phyloP scores from a whole-genome alignment of 148 eudicot genomes.

The Vaccinium vitisidaea region DNA sequence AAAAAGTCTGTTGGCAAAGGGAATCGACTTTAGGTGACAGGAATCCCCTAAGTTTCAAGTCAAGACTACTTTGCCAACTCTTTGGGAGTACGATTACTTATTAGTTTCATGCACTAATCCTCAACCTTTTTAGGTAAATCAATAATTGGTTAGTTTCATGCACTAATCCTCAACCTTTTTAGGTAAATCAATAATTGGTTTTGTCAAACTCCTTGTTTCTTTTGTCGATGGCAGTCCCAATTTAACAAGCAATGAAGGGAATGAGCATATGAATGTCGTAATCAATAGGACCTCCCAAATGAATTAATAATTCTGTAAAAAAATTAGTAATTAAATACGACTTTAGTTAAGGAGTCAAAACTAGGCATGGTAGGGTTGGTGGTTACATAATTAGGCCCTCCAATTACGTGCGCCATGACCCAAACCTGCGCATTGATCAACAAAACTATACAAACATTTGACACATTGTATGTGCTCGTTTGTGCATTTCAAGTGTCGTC shows the following conservation, averaged over 20 bases:
- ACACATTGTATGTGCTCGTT: no score
- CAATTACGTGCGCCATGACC: slow-evolving; percentile 11
- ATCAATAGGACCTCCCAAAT: background rate
- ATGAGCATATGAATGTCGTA: background rate
- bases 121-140: background rate
- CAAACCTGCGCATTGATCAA: background rate
- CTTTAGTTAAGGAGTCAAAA: slow-evolving; percentile 10
- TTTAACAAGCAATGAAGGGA: background rate
- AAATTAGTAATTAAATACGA: background rate
- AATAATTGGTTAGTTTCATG: background rate
- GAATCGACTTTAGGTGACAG: no score
- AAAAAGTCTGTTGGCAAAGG: no score
- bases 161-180: background rate
- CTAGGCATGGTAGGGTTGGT: slow-evolving; percentile 9
- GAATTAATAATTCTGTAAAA: background rate
- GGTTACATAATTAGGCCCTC: background rate
- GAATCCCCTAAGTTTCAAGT: no score
- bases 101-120: background rate
- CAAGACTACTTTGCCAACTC: no score
- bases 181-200: background rate
- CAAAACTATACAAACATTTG: background rate
- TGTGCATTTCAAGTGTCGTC: no score
- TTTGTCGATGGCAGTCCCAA: background rate
- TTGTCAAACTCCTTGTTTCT: background rate
- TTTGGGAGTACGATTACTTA: no score